Conservation (phyloP, 306 rosid genomes). For the Vachellia pachyceras region DNA sequence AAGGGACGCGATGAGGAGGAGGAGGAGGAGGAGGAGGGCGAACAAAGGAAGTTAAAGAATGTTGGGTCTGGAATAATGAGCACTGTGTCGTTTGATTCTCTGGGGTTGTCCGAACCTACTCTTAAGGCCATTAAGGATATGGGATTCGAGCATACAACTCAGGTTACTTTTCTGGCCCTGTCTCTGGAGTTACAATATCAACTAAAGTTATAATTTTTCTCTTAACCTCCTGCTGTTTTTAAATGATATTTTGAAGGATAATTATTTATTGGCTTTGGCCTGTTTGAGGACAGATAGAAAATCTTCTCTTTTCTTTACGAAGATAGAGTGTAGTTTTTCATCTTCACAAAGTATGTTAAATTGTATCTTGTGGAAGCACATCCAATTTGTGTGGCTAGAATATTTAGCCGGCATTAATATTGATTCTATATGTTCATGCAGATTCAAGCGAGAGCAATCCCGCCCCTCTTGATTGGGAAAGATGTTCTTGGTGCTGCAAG, state of each 20-base stretch:
- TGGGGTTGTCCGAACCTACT: constrained; percentile 70
- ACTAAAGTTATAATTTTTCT: neutral
- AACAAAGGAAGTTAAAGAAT: constrained; percentile 34
- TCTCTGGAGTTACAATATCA: neutral
- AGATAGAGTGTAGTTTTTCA: neutral
- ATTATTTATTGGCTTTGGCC: neutral
- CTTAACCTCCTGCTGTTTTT: neutral
- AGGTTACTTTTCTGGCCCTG: constrained; percentile 42
- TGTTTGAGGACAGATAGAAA: neutral
- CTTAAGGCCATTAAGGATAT: constrained; percentile 61
- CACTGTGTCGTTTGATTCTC: constrained; percentile 53
- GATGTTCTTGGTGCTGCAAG: constrained; percentile 98
- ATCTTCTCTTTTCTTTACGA: neutral
- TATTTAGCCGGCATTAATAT: neutral
- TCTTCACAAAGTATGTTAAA: neutral
- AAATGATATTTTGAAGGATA: neutral
- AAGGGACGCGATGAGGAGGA: neutral
- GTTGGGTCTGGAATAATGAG: constrained; percentile 72
- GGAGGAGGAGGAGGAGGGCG: no score
- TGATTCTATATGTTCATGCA: constrained; percentile 43
- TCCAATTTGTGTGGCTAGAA: constrained; percentile 3
- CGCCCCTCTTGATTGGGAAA: constrained; percentile 67
- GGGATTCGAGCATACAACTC: constrained; percentile 72
- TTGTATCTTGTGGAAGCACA: neutral
- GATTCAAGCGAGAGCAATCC: constrained; percentile 89